Percentiles rank a stretch among this genome's conserved stretches.
phyloP scores from a whole-genome alignment of 2,329 filamentous ascomycete genomes.

The Microdochium paspali region DNA sequence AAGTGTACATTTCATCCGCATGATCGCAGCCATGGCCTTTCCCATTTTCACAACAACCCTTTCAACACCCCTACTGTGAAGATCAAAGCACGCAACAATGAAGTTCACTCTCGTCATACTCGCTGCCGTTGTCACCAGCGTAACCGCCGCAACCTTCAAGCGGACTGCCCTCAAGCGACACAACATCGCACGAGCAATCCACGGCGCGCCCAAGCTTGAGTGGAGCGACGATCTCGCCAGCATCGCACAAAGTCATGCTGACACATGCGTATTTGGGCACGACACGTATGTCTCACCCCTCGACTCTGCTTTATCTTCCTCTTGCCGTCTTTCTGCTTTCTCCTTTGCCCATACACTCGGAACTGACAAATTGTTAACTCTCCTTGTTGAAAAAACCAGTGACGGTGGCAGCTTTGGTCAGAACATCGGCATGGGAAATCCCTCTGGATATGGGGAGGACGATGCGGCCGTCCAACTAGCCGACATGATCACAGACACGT shows the following conservation, averaged over 20 bases:
- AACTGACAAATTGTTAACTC: not conserved
- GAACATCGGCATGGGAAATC: not conserved
- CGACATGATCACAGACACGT: not conserved
- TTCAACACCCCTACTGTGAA: too few relatives aligned
- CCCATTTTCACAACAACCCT: too few relatives aligned
- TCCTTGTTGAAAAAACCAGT: not conserved
- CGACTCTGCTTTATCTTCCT: not conserved
- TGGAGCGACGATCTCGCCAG: not conserved
- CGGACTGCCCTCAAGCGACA: not conserved
- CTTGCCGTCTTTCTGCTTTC: not conserved
- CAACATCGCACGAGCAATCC: not conserved
- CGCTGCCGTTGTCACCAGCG: not conserved
- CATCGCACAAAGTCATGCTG: not conserved
- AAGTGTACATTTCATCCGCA: too few relatives aligned
- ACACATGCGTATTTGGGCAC: not conserved
- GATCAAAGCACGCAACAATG: not conserved
- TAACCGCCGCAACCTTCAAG: not conserved
- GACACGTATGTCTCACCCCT: not conserved
- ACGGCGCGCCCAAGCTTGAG: not conserved
- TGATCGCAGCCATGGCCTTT: too few relatives aligned
- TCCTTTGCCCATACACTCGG: not conserved
- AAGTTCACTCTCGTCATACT: not conserved
- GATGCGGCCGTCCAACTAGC: not conserved
- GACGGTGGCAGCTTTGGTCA: not conserved
- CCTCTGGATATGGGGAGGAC: not conserved